phyloP scores from a whole-genome alignment of 768 basidiomycete species.

The Calocybe cyanea region DNA sequence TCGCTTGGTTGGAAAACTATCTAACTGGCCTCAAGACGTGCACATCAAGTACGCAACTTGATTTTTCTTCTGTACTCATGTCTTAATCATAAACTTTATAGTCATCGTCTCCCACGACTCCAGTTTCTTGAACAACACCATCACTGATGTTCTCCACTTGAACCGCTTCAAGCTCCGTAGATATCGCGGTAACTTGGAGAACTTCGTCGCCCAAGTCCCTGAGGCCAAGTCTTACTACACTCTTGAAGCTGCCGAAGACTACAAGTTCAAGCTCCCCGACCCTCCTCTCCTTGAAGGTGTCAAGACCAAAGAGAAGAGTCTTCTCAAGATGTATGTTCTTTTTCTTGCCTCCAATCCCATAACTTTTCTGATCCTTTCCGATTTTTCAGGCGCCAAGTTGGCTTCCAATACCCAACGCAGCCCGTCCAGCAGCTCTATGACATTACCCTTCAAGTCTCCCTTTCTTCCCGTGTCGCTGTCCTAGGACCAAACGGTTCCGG shows the following conservation, averaged over 20 bases:
- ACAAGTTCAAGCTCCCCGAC: slow-evolving; percentile 97
- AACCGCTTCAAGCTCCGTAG: slow-evolving; percentile 98
- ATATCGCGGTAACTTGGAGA: slow-evolving; percentile 93
- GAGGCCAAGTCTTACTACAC: slow-evolving; percentile 99
- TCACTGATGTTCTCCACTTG: slow-evolving; percentile 95
- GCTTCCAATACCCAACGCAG: slow-evolving; percentile 92
- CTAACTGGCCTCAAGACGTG: slow-evolving; percentile 82
- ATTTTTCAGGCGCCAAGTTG: slow-evolving; percentile 67
- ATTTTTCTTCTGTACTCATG: slow-evolving; percentile 1
- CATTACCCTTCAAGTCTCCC: slow-evolving; percentile 94
- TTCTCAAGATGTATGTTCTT: slow-evolving; percentile 76
- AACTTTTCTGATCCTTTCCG: not conserved
- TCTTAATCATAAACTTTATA: slow-evolving; percentile 21
- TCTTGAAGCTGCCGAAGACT: slow-evolving; percentile 92
- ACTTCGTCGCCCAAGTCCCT: slow-evolving; percentile 90
- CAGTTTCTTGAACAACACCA: slow-evolving; percentile 95
- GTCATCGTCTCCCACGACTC: slow-evolving; percentile 99
- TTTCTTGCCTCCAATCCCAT: not conserved
- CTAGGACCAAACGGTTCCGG: slow-evolving; percentile 99
- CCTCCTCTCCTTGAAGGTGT: slow-evolving; percentile 98
- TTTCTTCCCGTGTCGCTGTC: slow-evolving; percentile 97
- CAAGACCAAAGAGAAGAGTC: slow-evolving; percentile 98
- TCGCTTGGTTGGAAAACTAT: slow-evolving; percentile 96
- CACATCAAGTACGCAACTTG: slow-evolving; percentile 71
- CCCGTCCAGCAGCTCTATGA: slow-evolving; percentile 88